Percentiles rank a stretch among this genome's conserved stretches.
Conservation (phyloP, 176 grass and related monocot genomes). For the Ampelocalamus luodianensis region DNA sequence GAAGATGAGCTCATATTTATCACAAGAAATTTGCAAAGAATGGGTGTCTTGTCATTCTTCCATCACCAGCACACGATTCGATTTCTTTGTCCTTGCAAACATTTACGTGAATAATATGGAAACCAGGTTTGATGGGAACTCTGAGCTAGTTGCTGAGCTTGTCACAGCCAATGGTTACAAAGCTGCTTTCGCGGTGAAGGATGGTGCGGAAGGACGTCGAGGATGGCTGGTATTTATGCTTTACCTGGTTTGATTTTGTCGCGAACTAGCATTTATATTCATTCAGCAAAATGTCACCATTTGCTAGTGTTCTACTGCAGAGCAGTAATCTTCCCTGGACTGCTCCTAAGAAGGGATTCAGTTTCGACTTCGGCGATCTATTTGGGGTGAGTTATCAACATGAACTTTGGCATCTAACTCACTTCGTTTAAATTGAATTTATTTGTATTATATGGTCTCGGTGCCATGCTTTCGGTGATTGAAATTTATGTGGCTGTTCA, state of each 20-base stretch:
- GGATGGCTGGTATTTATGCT: constrained; percentile 78
- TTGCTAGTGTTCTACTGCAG: constrained; percentile 60
- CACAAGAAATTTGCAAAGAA: background rate
- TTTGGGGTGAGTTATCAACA: constrained; percentile 67
- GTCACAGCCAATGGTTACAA: constrained; percentile 87
- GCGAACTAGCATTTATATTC: constrained; percentile 26
- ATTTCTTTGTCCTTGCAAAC: constrained; percentile 11
- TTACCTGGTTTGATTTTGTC: constrained; percentile 17
- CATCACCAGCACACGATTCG: background rate
- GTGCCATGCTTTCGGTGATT: background rate
- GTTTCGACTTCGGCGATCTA: constrained; percentile 68
- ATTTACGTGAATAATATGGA: constrained; percentile 41
- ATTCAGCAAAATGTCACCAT: constrained; percentile 49
- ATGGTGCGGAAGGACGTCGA: constrained; percentile 82
- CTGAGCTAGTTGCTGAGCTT: constrained; percentile 81
- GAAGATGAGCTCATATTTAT: background rate
- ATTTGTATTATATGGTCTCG: background rate
- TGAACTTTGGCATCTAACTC: background rate
- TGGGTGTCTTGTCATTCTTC: background rate
- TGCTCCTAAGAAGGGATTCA: constrained; percentile 66
- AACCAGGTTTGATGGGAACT: constrained; percentile 88
- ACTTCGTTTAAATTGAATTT: constrained; percentile 6
- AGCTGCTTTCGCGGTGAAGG: constrained; percentile 85
- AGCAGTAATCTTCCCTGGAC: constrained; percentile 89
- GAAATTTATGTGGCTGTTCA: constrained; percentile 4